These are phyloP conservation scores for Beauveria varroae DNA, from an alignment of 2,329 filamentous ascomycete species.

Conservation along the genomic window DNA sequence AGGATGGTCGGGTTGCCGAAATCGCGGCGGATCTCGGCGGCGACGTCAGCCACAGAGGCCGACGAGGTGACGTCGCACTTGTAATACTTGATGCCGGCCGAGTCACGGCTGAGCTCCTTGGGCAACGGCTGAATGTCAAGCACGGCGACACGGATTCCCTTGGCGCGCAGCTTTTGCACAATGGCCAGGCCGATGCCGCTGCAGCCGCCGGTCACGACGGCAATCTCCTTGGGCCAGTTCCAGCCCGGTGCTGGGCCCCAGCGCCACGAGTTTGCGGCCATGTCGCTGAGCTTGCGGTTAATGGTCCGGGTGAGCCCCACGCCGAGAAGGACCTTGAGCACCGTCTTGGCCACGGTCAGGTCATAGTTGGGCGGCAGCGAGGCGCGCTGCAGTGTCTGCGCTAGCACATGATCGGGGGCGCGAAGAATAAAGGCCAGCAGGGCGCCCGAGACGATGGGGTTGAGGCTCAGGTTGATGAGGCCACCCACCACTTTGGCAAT, in stretches of 20 bases:
- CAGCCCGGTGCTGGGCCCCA: constrained; percentile 11
- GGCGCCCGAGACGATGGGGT: constrained; percentile 4
- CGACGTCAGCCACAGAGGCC: constrained; percentile 39
- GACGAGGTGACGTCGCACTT: constrained; percentile 57
- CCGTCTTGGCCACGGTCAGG: constrained; percentile 3
- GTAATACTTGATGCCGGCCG: constrained; percentile 51
- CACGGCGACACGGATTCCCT: constrained; percentile 57
- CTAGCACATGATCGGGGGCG: neutral
- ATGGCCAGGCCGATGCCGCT: constrained; percentile 61
- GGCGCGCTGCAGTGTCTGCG: constrained; percentile 1
- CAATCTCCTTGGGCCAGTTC: constrained; percentile 30
- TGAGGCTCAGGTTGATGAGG: neutral
- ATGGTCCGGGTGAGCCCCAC: constrained; percentile 10
- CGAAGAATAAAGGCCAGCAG: neutral
- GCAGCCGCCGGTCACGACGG: constrained; percentile 64
- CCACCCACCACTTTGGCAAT: neutral
- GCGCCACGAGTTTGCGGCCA: constrained; percentile 14
- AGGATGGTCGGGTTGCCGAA: constrained; percentile 57
- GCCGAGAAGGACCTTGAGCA: constrained; percentile 11
- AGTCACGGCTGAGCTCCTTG: constrained; percentile 8
- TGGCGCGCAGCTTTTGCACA: constrained; percentile 50
- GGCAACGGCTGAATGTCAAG: constrained; percentile 44
- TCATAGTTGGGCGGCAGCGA: constrained; percentile 4
- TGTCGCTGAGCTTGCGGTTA: constrained; percentile 13
- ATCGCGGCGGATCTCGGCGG: constrained; percentile 38